Conservation (phyloP, 305 asterid species). For the Fraxinus albicans region DNA sequence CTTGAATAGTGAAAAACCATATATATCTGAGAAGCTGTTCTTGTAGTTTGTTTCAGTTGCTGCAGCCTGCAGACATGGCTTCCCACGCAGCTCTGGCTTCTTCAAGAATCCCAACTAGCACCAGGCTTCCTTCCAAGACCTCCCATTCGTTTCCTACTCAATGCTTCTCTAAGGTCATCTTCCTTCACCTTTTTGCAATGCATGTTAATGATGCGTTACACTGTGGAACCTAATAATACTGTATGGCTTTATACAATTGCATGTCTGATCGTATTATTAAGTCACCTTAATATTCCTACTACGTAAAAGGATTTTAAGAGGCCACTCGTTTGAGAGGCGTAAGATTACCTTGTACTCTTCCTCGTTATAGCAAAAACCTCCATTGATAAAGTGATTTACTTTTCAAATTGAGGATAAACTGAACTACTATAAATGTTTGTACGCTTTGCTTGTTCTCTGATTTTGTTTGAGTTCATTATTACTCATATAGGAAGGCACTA, state of each 20-base stretch:
- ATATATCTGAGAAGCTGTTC: constrained; percentile 8
- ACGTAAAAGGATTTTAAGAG: too few species aligned
- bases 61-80: constrained; percentile 66
- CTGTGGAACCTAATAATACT: too few species aligned
- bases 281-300: too few species aligned
- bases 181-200: background rate
- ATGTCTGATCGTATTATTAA: too few species aligned
- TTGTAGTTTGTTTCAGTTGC: constrained; percentile 39
- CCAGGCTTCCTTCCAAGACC: constrained; percentile 55
- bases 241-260: too few species aligned
- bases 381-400: background rate
- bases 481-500: background rate
- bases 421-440: background rate
- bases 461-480: background rate
- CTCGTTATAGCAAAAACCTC: too few species aligned
- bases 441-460: background rate
- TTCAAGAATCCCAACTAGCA: constrained; percentile 75
- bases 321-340: too few species aligned
- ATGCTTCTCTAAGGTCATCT: constrained; percentile 66
- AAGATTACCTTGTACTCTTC: too few species aligned
- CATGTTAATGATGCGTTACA: background rate
- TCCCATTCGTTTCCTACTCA: constrained; percentile 54
- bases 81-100: constrained; percentile 87
- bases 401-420: background rate
- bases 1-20: constrained; percentile 18